These are phyloP conservation scores for Alternaria triticimaculans DNA, from an alignment of 2,329 filamentous ascomycete species.

Conservation along the genomic window DNA sequence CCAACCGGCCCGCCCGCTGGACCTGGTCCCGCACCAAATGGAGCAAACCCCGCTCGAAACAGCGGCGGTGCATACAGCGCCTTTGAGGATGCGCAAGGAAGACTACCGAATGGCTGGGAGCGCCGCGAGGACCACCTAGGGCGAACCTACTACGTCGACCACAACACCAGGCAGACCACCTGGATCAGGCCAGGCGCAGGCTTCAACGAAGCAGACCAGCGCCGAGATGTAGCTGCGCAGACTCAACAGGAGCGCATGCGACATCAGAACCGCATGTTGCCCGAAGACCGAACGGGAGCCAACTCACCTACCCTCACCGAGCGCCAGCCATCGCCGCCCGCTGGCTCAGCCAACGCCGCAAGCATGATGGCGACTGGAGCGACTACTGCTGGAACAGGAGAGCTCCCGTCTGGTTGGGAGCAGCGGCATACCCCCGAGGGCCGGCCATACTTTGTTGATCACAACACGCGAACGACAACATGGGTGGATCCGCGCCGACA, in stretches of 20 bases:
- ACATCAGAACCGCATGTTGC: slow-evolving; percentile 93
- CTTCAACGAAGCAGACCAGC: slow-evolving; percentile 76
- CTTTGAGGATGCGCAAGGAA: slow-evolving; percentile 95
- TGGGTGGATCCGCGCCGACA: slow-evolving; percentile 98
- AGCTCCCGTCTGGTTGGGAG: slow-evolving; percentile 95
- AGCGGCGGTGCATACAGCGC: slow-evolving; percentile 69
- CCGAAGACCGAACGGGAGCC: slow-evolving; percentile 91
- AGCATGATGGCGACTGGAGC: slow-evolving; percentile 95
- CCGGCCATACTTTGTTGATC: slow-evolving; percentile 94
- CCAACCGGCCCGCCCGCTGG: slow-evolving; percentile 54
- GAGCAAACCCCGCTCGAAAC: slow-evolving; percentile 52
- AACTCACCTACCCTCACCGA: slow-evolving; percentile 81
- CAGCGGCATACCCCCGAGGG: slow-evolving; percentile 95
- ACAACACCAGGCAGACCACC: slow-evolving; percentile 94
- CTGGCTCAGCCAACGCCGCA: slow-evolving; percentile 62
- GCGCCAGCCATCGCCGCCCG: slow-evolving; percentile 51
- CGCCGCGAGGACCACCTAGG: slow-evolving; percentile 93
- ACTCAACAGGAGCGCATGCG: slow-evolving; percentile 91
- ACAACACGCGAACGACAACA: slow-evolving; percentile 96
- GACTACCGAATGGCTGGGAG: slow-evolving; percentile 93
- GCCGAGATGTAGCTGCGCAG: slow-evolving; percentile 83
- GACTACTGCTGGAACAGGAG: slow-evolving; percentile 91
- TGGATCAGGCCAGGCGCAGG: slow-evolving; percentile 89
- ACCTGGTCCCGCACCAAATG: slow-evolving; percentile 32
- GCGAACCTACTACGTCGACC: slow-evolving; percentile 96